Conservation (phyloP, 257 asterid species). For the Solanum neorickii region DNA sequence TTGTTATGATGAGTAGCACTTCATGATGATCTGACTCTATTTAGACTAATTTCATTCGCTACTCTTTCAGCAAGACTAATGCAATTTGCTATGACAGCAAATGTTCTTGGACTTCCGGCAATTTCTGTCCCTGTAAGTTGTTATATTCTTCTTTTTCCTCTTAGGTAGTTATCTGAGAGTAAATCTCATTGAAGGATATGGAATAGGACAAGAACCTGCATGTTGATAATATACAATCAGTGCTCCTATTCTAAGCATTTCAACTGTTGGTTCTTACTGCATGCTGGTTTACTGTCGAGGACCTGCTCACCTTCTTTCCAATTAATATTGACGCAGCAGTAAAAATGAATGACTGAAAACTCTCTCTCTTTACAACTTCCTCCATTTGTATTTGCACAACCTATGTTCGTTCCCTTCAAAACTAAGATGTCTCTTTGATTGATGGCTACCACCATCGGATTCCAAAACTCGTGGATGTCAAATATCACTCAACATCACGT, state of each 20-base stretch:
- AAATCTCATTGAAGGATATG: not conserved
- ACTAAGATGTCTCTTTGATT: not conserved
- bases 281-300: not conserved
- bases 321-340: not conserved
- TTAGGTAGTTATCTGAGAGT: not conserved
- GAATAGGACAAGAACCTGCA: not conserved
- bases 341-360: not conserved
- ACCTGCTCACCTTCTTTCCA: not conserved
- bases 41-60: not conserved
- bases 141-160: not conserved
- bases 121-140: constrained; percentile 86
- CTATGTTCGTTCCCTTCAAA: not conserved
- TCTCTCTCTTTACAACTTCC: not conserved
- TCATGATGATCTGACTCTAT: not conserved
- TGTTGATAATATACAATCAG: not conserved
- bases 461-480: not conserved
- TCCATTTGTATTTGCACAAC: not conserved
- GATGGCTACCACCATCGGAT: not conserved
- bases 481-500: not conserved
- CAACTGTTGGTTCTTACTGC: not conserved
- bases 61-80: constrained; percentile 58
- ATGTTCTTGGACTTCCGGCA: constrained; percentile 92
- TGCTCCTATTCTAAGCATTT: not conserved
- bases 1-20: not conserved
- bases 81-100: constrained; percentile 64